Conservation (phyloP, 768 basidiomycete genomes). For the Agaricus subrufescens region DNA sequence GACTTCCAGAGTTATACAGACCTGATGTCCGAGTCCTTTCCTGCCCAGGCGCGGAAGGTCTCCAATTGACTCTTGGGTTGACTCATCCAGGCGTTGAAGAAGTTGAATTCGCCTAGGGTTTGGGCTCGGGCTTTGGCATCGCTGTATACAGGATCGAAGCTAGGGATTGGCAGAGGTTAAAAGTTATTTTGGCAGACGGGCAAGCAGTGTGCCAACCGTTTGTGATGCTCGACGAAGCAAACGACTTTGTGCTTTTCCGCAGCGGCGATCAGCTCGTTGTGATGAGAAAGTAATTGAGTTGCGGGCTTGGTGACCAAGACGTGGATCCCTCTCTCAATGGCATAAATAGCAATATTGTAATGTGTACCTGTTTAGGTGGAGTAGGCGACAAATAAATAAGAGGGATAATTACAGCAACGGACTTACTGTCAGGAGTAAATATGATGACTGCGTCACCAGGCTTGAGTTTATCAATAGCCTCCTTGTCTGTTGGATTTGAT, state of each 20-base stretch:
- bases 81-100: constrained; percentile 97
- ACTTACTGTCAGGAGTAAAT: constrained; percentile 86
- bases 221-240: constrained; percentile 95
- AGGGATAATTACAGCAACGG: neutral
- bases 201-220: constrained; percentile 44
- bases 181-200: neutral
- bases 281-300: constrained; percentile 79
- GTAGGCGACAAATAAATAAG: neutral
- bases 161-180: constrained; percentile 19
- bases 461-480: constrained; percentile 70
- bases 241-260: constrained; percentile 78
- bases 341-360: constrained; percentile 79
- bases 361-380: constrained; percentile 58
- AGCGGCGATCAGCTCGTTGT: constrained; percentile 70
- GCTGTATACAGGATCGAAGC: constrained; percentile 88
- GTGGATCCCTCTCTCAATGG: constrained; percentile 80
- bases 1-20: constrained; percentile 16
- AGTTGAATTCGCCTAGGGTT: constrained; percentile 86
- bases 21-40: constrained; percentile 92
- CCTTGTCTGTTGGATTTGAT: constrained; percentile 53
- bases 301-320: constrained; percentile 94
- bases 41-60: constrained; percentile 94
- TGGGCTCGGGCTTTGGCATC: constrained; percentile 80
- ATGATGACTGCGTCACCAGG: constrained; percentile 89
- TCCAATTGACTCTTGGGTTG: constrained; percentile 94